A percentile compares a stretch with the other conserved stretches of the same genome.
Conservation (phyloP, 768 basidiomycete species). For the Boletus eberwhitei region DNA sequence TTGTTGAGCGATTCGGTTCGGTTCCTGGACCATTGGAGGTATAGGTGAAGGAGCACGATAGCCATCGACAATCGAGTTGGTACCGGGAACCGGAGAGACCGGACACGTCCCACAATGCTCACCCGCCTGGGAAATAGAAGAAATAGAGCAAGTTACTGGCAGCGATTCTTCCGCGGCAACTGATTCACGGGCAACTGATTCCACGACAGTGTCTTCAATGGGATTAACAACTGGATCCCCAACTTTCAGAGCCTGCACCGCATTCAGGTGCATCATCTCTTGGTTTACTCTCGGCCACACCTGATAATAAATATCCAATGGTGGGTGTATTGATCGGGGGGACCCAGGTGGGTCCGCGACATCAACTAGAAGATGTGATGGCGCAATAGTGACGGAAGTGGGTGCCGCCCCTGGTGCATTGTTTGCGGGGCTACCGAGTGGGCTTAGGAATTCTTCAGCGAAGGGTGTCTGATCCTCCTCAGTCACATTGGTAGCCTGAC, state of each 20-base stretch:
- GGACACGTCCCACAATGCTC: not conserved
- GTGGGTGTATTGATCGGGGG: slow-evolving; percentile 4
- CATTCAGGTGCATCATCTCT: slow-evolving; percentile 35
- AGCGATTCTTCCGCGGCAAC: slow-evolving; percentile 30
- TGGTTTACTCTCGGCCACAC: slow-evolving; percentile 37
- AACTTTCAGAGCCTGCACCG: slow-evolving; percentile 2
- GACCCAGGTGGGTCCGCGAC: slow-evolving; percentile 6
- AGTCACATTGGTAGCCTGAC: not conserved
- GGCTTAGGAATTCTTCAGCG: slow-evolving; percentile 26
- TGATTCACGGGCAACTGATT: slow-evolving; percentile 20
- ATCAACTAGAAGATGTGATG: slow-evolving; percentile 11
- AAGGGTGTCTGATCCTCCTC: not conserved
- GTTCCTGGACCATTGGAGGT: slow-evolving; percentile 1
- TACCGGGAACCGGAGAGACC: slow-evolving; percentile 2
- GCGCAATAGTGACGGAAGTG: not conserved
- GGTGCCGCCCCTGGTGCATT: not conserved
- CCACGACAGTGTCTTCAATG: not conserved
- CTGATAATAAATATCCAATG: slow-evolving; percentile 22
- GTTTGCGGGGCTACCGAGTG: slow-evolving; percentile 17
- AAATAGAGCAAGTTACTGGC: slow-evolving; percentile 24
- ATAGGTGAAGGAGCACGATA: slow-evolving; percentile 20
- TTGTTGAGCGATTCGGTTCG: not conserved
- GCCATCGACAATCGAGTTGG: slow-evolving; percentile 32
- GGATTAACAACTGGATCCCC: not conserved
- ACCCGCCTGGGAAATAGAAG: slow-evolving; percentile 2